phyloP scores from a whole-genome alignment of 2,329 filamentous ascomycete species.

The Colletotrichum euphorbiae region DNA sequence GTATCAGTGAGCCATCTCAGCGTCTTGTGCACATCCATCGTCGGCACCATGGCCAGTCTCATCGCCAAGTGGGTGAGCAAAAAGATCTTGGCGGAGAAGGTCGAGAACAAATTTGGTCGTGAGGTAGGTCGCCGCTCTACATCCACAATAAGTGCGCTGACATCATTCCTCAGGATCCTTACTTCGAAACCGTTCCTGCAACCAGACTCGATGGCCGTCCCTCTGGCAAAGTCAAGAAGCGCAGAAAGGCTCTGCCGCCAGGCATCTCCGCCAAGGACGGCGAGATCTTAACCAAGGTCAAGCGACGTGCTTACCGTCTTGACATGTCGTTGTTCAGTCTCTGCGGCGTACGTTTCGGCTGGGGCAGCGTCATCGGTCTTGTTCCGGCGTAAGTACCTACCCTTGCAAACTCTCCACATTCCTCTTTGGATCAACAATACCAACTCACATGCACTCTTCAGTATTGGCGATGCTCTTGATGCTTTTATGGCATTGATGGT shows the following conservation, averaged over 20 bases:
- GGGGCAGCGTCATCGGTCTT: constrained; percentile 86
- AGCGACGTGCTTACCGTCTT: constrained; percentile 84
- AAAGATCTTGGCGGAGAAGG: constrained; percentile 67
- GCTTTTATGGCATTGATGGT: constrained; percentile 80
- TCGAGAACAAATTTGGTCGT: constrained; percentile 68
- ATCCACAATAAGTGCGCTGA: constrained; percentile 21
- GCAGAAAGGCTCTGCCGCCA: constrained; percentile 84
- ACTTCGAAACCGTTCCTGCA: constrained; percentile 85
- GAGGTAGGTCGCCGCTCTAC: constrained; percentile 53
- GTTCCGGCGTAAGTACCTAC: constrained; percentile 76
- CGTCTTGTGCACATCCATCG: not conserved
- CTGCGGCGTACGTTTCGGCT: constrained; percentile 86
- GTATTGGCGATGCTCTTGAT: constrained; percentile 81
- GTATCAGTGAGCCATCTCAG: too few relatives aligned
- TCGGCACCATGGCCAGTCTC: constrained; percentile 60
- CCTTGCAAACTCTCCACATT: not conserved
- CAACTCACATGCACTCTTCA: constrained; percentile 46
- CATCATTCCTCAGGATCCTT: constrained; percentile 77
- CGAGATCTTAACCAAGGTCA: constrained; percentile 85
- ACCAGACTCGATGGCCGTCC: constrained; percentile 75
- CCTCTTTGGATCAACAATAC: not conserved
- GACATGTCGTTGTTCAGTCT: constrained; percentile 88
- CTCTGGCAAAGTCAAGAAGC: constrained; percentile 80
- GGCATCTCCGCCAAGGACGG: constrained; percentile 87
- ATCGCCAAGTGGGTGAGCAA: constrained; percentile 67